Evolutionary conservation across 2,329 filamentous ascomycete genomes (phyloP), one percentile per base, ranked within the genome.

Genomic region (Verticillium zaregamsianum): DNA sequence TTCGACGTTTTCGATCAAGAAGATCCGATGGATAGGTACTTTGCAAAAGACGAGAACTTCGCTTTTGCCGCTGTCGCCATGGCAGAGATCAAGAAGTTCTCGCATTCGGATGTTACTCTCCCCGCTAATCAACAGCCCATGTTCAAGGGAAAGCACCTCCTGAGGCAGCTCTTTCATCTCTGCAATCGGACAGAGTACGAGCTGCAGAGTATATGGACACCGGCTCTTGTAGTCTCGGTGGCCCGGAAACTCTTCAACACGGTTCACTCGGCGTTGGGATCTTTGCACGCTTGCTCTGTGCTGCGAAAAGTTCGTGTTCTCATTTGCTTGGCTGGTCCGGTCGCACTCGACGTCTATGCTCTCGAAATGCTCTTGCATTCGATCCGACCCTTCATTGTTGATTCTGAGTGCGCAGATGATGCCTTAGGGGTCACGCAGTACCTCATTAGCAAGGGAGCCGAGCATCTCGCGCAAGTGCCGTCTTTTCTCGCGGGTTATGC

Each of bases 391-490:
- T 96, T 93, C 66, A 79, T 98, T 6, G 89, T 89, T 1, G 90
- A 98, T 67, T 83, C 89, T 0, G 90, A 96, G 70, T 98, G 94
- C 73, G 91, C 93, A 11, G 92, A 97, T 70, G 95, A 99, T 77
- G 89, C 91, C 1, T 82, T 98, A 55, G 94, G 93, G 0, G 85
- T 99, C 37, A 87, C 91, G 63, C 90, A 92, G 72, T 97, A 96
- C 74, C 82, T 99, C 1, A 80, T 98, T 15, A 79, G 85, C 6
- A 83, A 84, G 59, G 93, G 94, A 8, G 77, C 79, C 17, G 68
- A 77, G 5, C 88, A 94, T 71, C 79, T 99, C 5, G 76, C 74
- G 3, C 80, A 84, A 35, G 81, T 83, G 0, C 87, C 92, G 0
- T 89, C 88, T 0, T 97, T 97, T 68, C 79, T 96, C 52, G 88